Base-by-base conservation (phyloP, 441 rosid genomes). In the Pelargonium exstipulatum region DNA sequence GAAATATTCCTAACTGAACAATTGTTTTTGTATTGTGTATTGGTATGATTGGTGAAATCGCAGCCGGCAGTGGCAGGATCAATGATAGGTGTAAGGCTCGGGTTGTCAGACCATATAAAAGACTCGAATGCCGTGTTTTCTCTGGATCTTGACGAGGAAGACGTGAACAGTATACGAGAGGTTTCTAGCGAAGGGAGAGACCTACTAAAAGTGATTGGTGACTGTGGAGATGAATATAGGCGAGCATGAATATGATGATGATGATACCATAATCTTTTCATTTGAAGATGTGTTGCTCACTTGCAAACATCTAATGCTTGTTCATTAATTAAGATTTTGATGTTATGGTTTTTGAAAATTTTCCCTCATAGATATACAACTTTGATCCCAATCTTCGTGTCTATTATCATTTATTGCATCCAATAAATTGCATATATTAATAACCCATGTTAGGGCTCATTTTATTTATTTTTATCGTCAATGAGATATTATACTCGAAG, bases 221-320 rank as follows among this genome's bases (percentile, higher is more conserved):
- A 91, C 68, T 91, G 96, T 62, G 99, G 99, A 29, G 99, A 91
- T 40, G 99, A 94, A 80, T 87, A 90, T 70, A 48, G 95, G 75
- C 84, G 87, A 43, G 10, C 17, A 9, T 77, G 78, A 70, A 18
- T 29, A 29, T 29, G 35, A 29, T 29, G 35, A 29, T 29, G 35
- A 29, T 29, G 5, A 3, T 4, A 4, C 35, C 35, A 29, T 29
- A 4, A 24, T 24, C 26, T 29, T 29, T 29, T 29, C 35, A 29
- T 29, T 29, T 29, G 4, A 29, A 29, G 35, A 29, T 29, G 35
- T 29, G 35, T 29, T 29, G 1, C 35, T 29, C 35, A 29, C 35
- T 29, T 29, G 35, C 35, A 29, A 29, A 29, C 35, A 29, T 3
- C 26, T 24, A 24, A 24, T 24, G 26, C 26, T 24, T 29, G 35